Conservation (phyloP, 148 eudicot species). For the Rhododendron griersonianum region DNA sequence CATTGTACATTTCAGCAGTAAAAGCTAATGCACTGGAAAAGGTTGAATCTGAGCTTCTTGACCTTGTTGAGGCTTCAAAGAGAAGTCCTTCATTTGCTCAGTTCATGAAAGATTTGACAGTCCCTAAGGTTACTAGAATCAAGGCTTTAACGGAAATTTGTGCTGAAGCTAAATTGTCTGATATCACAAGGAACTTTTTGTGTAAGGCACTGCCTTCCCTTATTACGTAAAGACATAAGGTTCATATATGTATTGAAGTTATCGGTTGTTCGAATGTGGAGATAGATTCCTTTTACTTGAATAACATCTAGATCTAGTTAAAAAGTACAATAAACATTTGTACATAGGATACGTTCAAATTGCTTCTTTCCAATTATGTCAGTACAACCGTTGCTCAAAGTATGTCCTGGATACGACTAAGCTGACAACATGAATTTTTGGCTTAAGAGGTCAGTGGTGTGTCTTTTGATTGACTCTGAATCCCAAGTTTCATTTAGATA, state of each 20-base stretch:
- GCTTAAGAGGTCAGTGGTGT: neutral
- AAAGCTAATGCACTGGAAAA: conserved; percentile 62
- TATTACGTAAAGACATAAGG: neutral
- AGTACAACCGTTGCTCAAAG: neutral
- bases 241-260: neutral
- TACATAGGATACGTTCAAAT: neutral
- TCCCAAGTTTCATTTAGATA: neutral
- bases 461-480: neutral
- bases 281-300: neutral
- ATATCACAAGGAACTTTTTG: conserved; percentile 67
- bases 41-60: conserved; percentile 67
- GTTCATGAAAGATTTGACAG: conserved; percentile 73
- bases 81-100: conserved; percentile 53
- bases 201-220: conserved; percentile 33
- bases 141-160: conserved; percentile 59
- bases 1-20: conserved; percentile 64
- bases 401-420: neutral
- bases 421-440: neutral
- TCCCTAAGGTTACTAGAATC: conserved; percentile 47
- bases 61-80: conserved; percentile 60
- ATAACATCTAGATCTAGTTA: neutral
- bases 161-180: conserved; percentile 59
- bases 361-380: neutral
- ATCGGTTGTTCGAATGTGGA: neutral
- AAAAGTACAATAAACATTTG: neutral